Evolutionary conservation across 1,284 basidiomycete genomes (phyloP).

Genomic region (Malassezia arunalokei): DNA sequence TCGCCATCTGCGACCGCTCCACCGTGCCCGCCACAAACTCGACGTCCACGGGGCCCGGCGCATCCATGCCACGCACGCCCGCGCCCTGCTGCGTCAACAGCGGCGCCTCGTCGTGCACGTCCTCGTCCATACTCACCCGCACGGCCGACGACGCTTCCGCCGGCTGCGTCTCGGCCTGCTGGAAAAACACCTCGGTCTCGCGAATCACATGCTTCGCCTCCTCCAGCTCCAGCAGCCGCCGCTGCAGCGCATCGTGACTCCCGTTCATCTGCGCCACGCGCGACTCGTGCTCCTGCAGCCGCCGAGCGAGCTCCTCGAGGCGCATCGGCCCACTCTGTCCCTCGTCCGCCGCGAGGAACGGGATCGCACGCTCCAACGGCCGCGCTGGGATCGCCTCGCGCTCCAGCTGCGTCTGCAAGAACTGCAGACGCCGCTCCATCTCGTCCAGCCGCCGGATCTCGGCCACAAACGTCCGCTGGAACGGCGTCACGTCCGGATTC

Average conservation of each 20-base stretch:
- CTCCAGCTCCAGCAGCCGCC: conserved; percentile 71
- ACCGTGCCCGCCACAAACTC: conserved; percentile 88
- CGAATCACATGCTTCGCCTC: conserved; percentile 80
- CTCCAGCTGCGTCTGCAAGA: conserved; percentile 75
- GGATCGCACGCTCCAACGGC: conserved; percentile 46
- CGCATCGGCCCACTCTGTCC: conserved; percentile 61
- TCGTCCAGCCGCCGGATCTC: conserved; percentile 91
- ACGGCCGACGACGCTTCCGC: conserved; percentile 52
- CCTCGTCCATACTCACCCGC: conserved; percentile 65
- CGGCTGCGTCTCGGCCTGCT: conserved; percentile 70
- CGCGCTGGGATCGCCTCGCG: conserved; percentile 64
- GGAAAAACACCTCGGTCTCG: conserved; percentile 94
- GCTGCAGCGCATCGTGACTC: conserved; percentile 77
- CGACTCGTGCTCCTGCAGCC: conserved; percentile 74
- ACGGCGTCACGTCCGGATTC: conserved; percentile 87
- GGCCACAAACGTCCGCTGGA: conserved; percentile 93
- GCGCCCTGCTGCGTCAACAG: conserved; percentile 64
- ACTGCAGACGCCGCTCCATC: conserved; percentile 83
- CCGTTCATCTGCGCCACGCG: conserved; percentile 84
- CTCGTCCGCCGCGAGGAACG: conserved; percentile 49
- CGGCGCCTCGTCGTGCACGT: conserved; percentile 52
- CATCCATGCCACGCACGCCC: conserved; percentile 35
- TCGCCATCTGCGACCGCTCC: conserved; percentile 77
- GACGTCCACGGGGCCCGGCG: conserved; percentile 57
- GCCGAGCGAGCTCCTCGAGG: conserved; percentile 82